Percentiles rank a stretch among this genome's conserved stretches.
These are phyloP conservation scores for Triglochin maritima DNA, from an alignment of 106 monocot species.

Conservation along the genomic window DNA sequence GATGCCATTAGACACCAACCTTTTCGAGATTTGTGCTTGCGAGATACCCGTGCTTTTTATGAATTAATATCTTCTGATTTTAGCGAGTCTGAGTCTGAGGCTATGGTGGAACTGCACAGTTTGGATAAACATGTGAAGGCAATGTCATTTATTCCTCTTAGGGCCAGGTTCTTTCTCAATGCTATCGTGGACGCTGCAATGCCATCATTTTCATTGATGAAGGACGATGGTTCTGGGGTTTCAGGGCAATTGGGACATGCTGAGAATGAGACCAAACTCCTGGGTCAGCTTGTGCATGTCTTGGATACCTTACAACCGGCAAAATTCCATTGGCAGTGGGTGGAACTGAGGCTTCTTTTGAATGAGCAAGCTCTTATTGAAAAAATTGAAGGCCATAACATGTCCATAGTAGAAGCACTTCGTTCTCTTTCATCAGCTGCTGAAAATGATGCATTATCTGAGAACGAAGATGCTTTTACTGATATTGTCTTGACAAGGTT, in stretches of 20 bases:
- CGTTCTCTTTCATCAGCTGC: constrained; percentile 62
- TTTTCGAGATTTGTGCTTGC: constrained; percentile 74
- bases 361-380: constrained; percentile 88
- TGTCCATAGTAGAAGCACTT: constrained; percentile 78
- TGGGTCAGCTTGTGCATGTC: constrained; percentile 72
- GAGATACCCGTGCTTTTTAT: constrained; percentile 48
- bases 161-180: constrained; percentile 81
- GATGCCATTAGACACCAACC: constrained; percentile 76
- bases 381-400: constrained; percentile 56
- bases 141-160: constrained; percentile 79
- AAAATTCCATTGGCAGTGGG: constrained; percentile 99
- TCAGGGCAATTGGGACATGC: constrained; percentile 30
- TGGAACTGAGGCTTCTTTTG: constrained; percentile 86
- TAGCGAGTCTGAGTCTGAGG: constrained; percentile 80
- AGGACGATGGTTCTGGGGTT: constrained; percentile 63
- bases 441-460: constrained; percentile 65
- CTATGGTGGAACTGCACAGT: constrained; percentile 72
- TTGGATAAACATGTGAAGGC: constrained; percentile 63
- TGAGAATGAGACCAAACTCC: constrained; percentile 60
- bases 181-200: constrained; percentile 76
- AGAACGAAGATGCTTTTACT: constrained; percentile 76
- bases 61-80: constrained; percentile 61
- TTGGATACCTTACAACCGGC: constrained; percentile 92
- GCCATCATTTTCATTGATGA: constrained; percentile 45
- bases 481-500: constrained; percentile 81